Conservation (phyloP, 2,329 filamentous ascomycete species). For the Ophiocordyceps camponoti-floridani region DNA sequence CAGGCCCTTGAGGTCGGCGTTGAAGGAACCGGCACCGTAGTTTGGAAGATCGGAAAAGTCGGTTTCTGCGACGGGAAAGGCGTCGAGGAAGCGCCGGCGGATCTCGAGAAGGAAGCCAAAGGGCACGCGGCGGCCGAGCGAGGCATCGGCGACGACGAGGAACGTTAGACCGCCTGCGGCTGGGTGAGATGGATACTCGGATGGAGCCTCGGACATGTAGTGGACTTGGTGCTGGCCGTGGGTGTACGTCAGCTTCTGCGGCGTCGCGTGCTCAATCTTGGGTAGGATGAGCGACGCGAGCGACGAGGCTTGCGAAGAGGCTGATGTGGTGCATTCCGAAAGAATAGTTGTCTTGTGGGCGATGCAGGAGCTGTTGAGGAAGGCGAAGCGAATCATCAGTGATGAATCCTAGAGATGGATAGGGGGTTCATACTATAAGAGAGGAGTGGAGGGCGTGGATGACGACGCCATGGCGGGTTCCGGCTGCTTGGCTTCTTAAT, state of each 20-base stretch:
- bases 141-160: slow-evolving; percentile 69
- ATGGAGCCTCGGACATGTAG: slow-evolving; percentile 76
- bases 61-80: slow-evolving; percentile 42
- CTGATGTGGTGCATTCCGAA: slow-evolving; percentile 75
- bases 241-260: slow-evolving; percentile 87
- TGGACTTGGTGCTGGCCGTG: slow-evolving; percentile 87
- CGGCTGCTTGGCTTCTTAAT: not conserved
- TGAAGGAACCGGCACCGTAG: slow-evolving; percentile 83
- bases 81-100: slow-evolving; percentile 66
- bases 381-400: too few species aligned
- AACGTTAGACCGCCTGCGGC: slow-evolving; percentile 75
- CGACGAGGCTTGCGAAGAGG: slow-evolving; percentile 65
- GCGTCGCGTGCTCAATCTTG: slow-evolving; percentile 65
- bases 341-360: slow-evolving; percentile 88
- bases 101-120: slow-evolving; percentile 88
- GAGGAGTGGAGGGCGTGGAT: slow-evolving; percentile 45
- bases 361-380: slow-evolving; percentile 61
- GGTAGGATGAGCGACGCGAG: slow-evolving; percentile 89
- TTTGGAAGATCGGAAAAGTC: slow-evolving; percentile 66
- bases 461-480: slow-evolving; percentile 46
- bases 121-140: slow-evolving; percentile 70
- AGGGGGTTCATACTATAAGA: slow-evolving; percentile 47
- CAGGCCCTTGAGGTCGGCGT: slow-evolving; percentile 54
- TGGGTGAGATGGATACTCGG: slow-evolving; percentile 36
- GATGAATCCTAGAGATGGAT: not conserved